Base-by-base conservation (phyloP, 2,329 filamentous ascomycete species). In the Clarireedia homoeocarpa region DNA sequence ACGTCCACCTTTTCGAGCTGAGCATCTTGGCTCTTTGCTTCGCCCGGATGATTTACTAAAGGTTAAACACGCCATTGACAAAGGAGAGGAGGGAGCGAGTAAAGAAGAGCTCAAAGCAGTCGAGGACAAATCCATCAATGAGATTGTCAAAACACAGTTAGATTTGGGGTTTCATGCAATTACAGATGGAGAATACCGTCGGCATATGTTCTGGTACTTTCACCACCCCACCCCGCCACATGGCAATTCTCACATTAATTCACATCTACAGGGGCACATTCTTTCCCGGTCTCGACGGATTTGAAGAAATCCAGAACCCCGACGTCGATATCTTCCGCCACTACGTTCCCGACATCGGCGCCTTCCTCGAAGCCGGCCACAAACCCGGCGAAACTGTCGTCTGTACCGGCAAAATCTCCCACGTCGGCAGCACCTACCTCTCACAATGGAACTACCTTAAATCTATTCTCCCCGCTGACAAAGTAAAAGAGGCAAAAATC, bases 401-500 rank as follows among this genome's bases (percentile, higher is more conserved):
- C 34, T 76, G 74, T 58, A 73, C 71, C 0, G 73, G 74, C 54
- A 76, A 76, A 66, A 76, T 77, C 58, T 75, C 72, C 63, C 74
- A 76, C 57, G 68, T 67, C 10, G 73, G 73, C 36, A 75, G 73
- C 62, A 73, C 72, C 0, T 74, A 75, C 65, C 67, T 80, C 48
- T 77, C 78, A 38, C 79, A 85, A 65, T 80, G 83, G 62, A 77
- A 82, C 58, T 79, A 78, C 55, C 74, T 87, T 53, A 81, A 83
- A 66, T 76, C 70, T 50, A 68, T 80, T 7, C 75, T 88, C 0
- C 78, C 84, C 0, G 74, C 81, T 24, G 79, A 83, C 30, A 73
- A 81, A 54, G 80, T 84, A 65, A 80, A 81, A 61, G 81, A 85
- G 61, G 80, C 84, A 69, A 86, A 88, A 73, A 78, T 88, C 62